Percentiles rank a stretch among this genome's conserved stretches.
These are phyloP conservation scores for Naganishia sp. DNA, from an alignment of 1,284 basidiomycete genomes.

Conservation along the genomic window DNA sequence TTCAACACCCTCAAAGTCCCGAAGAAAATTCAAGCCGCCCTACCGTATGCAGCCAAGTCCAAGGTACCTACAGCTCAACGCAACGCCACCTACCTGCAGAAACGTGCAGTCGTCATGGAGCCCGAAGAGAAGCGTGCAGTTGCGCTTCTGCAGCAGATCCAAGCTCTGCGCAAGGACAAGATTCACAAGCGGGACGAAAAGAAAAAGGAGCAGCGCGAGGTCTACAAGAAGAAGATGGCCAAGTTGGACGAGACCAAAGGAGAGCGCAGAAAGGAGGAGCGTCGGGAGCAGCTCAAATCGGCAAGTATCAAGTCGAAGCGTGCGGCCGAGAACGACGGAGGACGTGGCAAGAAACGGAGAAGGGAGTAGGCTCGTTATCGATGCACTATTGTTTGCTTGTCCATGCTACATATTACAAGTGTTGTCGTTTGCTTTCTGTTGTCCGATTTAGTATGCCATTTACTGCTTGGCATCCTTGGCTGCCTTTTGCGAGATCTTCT, in stretches of 20 bases:
- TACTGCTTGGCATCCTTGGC: slow-evolving; percentile 31
- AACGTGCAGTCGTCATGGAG: slow-evolving; percentile 90
- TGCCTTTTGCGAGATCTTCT: slow-evolving; percentile 27
- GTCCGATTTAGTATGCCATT: slow-evolving; percentile 8
- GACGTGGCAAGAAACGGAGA: slow-evolving; percentile 23
- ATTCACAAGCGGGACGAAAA: slow-evolving; percentile 74
- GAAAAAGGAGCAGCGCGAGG: slow-evolving; percentile 70
- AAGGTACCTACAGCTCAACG: slow-evolving; percentile 75
- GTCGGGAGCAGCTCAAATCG: slow-evolving; percentile 72
- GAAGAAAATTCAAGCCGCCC: slow-evolving; percentile 79
- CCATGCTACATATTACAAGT: slow-evolving; percentile 23
- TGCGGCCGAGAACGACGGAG: slow-evolving; percentile 40
- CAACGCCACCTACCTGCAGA: slow-evolving; percentile 80
- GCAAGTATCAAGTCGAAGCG: slow-evolving; percentile 73
- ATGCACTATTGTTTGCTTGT: slow-evolving; percentile 6
- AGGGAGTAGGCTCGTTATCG: not conserved
- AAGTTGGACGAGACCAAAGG: slow-evolving; percentile 67
- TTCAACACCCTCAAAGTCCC: slow-evolving; percentile 92
- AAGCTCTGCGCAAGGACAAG: slow-evolving; percentile 87
- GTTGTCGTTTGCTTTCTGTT: slow-evolving; percentile 16
- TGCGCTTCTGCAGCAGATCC: slow-evolving; percentile 91
- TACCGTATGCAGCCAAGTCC: slow-evolving; percentile 93
- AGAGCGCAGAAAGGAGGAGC: slow-evolving; percentile 76
- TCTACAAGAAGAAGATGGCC: slow-evolving; percentile 67
- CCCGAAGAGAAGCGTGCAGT: slow-evolving; percentile 92